phyloP scores from a whole-genome alignment of 1,284 basidiomycete genomes.

The Marasmius sp. region DNA sequence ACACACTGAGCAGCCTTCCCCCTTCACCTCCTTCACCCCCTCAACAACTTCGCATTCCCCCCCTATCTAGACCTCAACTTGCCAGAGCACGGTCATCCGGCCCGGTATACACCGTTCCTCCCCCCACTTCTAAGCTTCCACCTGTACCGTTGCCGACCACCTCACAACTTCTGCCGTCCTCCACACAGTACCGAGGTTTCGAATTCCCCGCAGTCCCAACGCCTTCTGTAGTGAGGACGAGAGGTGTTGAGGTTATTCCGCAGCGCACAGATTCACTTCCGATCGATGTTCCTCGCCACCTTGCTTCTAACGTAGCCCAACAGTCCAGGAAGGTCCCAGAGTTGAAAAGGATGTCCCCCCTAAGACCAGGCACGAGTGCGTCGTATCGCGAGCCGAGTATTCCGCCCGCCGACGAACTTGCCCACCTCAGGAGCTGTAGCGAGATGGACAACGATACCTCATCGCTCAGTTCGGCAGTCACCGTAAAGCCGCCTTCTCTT shows the following conservation, averaged over 20 bases:
- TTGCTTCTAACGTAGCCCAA: background rate
- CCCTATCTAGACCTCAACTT: background rate
- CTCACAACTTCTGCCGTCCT: background rate
- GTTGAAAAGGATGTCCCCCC: no score
- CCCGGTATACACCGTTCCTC: background rate
- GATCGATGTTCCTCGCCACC: background rate
- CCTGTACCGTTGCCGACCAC: background rate
- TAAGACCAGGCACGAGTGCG: background rate
- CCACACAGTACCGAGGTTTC: background rate
- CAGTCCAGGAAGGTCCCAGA: background rate
- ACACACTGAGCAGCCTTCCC: background rate
- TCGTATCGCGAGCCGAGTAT: background rate
- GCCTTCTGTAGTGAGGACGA: no score
- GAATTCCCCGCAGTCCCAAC: no score
- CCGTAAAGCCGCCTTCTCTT: background rate
- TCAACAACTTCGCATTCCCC: background rate
- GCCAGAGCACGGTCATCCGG: background rate
- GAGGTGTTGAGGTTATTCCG: no score
- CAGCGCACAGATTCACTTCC: no score
- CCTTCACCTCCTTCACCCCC: background rate
- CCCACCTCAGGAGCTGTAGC: no score
- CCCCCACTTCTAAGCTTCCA: background rate
- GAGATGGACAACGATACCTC: background rate
- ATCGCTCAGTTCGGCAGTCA: background rate
- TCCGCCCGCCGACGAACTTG: background rate